These are phyloP conservation scores for Macroventuria anomochaeta DNA, from an alignment of 2,329 filamentous ascomycete species.

Conservation along the genomic window DNA sequence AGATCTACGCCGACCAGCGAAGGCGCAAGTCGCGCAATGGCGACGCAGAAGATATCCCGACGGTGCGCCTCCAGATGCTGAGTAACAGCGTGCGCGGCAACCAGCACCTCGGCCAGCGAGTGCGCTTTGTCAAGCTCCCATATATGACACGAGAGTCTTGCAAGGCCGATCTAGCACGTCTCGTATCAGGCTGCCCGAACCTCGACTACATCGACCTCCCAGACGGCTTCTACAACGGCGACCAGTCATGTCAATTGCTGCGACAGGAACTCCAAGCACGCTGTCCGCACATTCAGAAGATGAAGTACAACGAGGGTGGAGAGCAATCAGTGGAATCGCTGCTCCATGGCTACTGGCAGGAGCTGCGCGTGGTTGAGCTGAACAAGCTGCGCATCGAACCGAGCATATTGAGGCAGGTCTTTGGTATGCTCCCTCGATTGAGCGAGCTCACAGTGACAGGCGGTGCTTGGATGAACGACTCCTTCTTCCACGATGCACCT, in stretches of 20 bases:
- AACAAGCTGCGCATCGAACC: constrained; percentile 73
- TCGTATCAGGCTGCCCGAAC: constrained; percentile 83
- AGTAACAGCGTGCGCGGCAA: constrained; percentile 83
- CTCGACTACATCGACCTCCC: constrained; percentile 90
- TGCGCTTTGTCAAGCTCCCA: constrained; percentile 83
- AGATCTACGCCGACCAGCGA: constrained; percentile 77
- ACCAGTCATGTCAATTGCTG: constrained; percentile 74
- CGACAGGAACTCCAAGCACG: constrained; percentile 83
- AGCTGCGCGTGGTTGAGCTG: constrained; percentile 76
- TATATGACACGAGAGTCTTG: constrained; percentile 93
- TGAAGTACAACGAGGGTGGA: constrained; percentile 80
- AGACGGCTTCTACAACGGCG: constrained; percentile 84
- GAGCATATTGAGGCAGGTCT: constrained; percentile 70
- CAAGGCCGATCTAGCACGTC: constrained; percentile 82
- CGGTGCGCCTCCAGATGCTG: constrained; percentile 76
- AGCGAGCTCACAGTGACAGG: constrained; percentile 77
- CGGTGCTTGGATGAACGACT: constrained; percentile 74
- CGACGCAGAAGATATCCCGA: constrained; percentile 79
- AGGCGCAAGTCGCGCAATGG: constrained; percentile 64
- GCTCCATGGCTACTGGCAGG: constrained; percentile 70
- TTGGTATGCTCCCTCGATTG: constrained; percentile 71
- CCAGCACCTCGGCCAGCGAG: constrained; percentile 70
- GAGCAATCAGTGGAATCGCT: constrained; percentile 79
- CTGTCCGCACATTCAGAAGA: constrained; percentile 85
- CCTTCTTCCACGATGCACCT: constrained; percentile 72